phyloP scores from a whole-genome alignment of 2,329 filamentous ascomycete genomes.

The Paraconiothyrium brasiliense region DNA sequence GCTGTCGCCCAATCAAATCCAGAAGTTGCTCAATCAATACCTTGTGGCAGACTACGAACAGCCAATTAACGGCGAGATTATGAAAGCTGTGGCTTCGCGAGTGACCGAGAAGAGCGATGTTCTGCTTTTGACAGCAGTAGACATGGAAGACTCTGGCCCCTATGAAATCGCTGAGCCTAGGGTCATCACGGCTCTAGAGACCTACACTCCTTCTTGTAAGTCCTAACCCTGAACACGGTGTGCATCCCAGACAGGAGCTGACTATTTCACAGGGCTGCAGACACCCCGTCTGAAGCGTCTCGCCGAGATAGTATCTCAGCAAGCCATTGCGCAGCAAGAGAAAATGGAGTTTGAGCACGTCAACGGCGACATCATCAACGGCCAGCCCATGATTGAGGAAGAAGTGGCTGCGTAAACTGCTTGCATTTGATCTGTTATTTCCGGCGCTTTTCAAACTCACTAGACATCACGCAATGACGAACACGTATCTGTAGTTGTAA shows the following conservation, averaged over 20 bases:
- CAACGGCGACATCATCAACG: constrained; percentile 39
- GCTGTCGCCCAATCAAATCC: constrained; percentile 98
- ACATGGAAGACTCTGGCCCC: constrained; percentile 98
- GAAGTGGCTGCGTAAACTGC: constrained; percentile 25
- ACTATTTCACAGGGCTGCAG: constrained; percentile 78
- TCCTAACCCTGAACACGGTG: constrained; percentile 26
- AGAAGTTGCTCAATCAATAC: constrained; percentile 98
- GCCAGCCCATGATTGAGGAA: constrained; percentile 36
- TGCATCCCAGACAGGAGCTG: constrained; percentile 9
- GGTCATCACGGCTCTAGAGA: constrained; percentile 95
- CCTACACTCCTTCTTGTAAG: constrained; percentile 97
- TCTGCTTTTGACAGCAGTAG: constrained; percentile 88
- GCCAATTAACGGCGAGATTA: constrained; percentile 99
- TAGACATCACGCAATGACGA: constrained; percentile 19
- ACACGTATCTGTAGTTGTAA: constrained; percentile 21
- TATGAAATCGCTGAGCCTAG: constrained; percentile 98
- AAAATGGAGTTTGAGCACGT: constrained; percentile 69
- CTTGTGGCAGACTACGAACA: constrained; percentile 98
- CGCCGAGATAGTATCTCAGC: constrained; percentile 96
- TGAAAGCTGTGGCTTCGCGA: constrained; percentile 97
- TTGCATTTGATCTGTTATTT: constrained; percentile 10
- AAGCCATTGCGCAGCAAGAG: constrained; percentile 95
- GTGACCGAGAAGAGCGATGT: constrained; percentile 99
- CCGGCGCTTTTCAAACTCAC: constrained; percentile 7
- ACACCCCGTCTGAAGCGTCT: constrained; percentile 93